Conservation (phyloP, 257 asterid genomes). For the Petunia axillaris region DNA sequence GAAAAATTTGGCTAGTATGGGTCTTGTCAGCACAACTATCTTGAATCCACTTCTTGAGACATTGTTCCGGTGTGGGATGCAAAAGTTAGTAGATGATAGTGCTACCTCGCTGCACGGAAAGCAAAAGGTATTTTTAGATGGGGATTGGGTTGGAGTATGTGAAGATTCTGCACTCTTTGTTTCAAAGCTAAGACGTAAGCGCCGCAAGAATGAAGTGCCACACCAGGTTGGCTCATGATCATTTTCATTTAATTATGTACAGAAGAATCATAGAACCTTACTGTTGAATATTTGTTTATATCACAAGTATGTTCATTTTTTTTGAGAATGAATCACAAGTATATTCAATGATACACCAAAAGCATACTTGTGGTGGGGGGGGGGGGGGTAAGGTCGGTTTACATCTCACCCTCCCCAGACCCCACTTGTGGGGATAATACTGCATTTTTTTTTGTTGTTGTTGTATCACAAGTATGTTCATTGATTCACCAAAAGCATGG, state of each 20-base stretch:
- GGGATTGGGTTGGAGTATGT: constrained; percentile 89
- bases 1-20: constrained; percentile 86
- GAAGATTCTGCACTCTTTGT: constrained; percentile 71
- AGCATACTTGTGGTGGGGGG: too few relatives aligned
- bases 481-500: neutral
- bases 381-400: too few relatives aligned
- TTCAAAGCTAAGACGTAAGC: constrained; percentile 65
- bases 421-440: too few relatives aligned
- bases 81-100: constrained; percentile 57
- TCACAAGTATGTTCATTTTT: neutral
- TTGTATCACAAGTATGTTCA: neutral
- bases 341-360: too few relatives aligned
- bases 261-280: constrained; percentile 21
- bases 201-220: constrained; percentile 68
- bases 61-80: constrained; percentile 75
- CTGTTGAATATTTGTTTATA: neutral
- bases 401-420: too few relatives aligned
- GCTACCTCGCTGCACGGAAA: constrained; percentile 48
- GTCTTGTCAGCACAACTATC: constrained; percentile 70
- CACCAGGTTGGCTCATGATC: constrained; percentile 59
- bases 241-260: constrained; percentile 32
- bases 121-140: constrained; percentile 77
- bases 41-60: constrained; percentile 51
- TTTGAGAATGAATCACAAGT: too few relatives aligned
- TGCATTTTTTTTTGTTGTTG: too few relatives aligned